These are phyloP conservation scores for Ophiostoma piceae DNA, from an alignment of 2,329 filamentous ascomycete genomes.

Conservation along the genomic window DNA sequence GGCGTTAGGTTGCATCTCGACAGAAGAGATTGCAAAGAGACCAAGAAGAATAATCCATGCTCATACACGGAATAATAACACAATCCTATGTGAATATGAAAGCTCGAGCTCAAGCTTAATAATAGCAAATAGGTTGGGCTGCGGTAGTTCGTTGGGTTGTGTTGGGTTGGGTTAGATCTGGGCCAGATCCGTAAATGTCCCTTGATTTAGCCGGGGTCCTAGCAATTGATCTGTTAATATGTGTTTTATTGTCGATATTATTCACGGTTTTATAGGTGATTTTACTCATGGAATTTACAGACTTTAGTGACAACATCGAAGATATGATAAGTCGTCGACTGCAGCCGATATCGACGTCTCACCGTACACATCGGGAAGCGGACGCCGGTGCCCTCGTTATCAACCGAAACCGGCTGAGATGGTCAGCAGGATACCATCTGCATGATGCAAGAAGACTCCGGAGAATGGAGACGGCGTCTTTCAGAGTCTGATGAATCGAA, in stretches of 20 bases:
- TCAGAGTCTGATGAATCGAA: not conserved
- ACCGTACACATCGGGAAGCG: not conserved
- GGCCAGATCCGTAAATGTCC: not conserved
- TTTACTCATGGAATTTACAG: too few species aligned
- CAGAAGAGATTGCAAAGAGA: not conserved
- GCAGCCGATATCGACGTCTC: not conserved
- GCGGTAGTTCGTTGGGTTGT: not conserved
- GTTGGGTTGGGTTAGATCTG: not conserved
- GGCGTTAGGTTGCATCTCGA: not conserved
- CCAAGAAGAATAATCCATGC: not conserved
- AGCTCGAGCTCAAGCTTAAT: not conserved
- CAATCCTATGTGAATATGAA: not conserved
- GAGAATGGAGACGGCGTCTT: not conserved
- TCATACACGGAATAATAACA: not conserved
- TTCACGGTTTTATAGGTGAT: too few species aligned
- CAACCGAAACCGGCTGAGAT: slow-evolving; percentile 3
- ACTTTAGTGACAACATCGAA: too few species aligned
- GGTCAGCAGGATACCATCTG: not conserved
- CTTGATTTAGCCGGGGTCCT: not conserved
- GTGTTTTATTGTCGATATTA: too few species aligned
- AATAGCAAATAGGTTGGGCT: slow-evolving; percentile 1
- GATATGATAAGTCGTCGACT: too few species aligned
- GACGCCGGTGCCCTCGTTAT: not conserved
- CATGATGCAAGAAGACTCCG: not conserved
- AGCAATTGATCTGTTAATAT: too few species aligned